Conservation (phyloP, 257 asterid species). For the Solanum clarkiae region DNA sequence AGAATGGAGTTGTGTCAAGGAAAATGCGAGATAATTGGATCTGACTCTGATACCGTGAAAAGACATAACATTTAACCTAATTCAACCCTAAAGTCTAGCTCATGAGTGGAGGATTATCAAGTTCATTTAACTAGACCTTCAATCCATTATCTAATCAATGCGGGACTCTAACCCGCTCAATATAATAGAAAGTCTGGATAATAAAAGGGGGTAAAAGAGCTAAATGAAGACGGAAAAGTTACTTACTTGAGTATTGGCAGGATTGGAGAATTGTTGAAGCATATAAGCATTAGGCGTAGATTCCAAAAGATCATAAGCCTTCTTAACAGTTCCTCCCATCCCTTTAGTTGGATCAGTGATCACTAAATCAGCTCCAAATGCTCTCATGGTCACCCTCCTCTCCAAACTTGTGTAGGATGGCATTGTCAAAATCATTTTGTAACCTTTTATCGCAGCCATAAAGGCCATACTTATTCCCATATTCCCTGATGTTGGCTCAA, state of each 20-base stretch:
- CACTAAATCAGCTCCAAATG: constrained; percentile 82
- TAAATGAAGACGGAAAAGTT: background rate
- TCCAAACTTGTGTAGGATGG: constrained; percentile 96
- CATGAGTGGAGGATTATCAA: background rate
- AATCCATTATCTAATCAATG: background rate
- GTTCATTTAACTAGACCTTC: background rate
- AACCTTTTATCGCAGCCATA: constrained; percentile 92
- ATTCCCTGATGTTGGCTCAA: constrained; percentile 95
- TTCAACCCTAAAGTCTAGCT: background rate
- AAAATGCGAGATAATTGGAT: background rate
- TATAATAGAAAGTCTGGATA: background rate
- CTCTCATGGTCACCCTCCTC: constrained; percentile 86
- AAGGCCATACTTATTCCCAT: constrained; percentile 99
- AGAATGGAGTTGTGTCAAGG: background rate
- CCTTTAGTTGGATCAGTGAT: constrained; percentile 74
- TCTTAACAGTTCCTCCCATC: constrained; percentile 34
- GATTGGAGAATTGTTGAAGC: constrained; percentile 39
- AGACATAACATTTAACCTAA: background rate
- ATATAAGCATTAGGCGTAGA: constrained; percentile 40
- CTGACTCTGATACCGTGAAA: too few species aligned
- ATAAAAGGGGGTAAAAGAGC: background rate
- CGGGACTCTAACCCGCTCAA: background rate
- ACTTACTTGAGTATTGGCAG: constrained; percentile 36
- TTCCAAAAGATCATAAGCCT: constrained; percentile 29
- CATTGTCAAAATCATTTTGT: constrained; percentile 93